Evolutionary conservation across 345 rosid genomes (phyloP).

Genomic region (Carallia pectinifolia): DNA sequence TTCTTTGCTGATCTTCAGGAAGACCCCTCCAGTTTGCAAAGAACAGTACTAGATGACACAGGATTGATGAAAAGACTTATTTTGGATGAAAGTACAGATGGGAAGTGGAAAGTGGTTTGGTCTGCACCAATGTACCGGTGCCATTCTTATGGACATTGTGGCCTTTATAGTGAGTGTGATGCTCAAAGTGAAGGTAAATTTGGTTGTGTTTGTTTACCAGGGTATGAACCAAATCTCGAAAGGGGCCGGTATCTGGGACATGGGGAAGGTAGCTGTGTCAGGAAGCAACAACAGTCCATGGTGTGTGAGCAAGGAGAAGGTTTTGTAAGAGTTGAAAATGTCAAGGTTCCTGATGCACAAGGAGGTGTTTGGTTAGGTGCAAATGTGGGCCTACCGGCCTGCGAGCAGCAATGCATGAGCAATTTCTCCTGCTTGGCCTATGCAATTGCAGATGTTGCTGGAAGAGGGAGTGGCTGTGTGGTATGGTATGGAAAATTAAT

Average conservation of each 20-base stretch:
- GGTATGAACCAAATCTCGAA: constrained; percentile 52
- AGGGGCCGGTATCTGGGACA: constrained; percentile 53
- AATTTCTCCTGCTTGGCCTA: constrained; percentile 62
- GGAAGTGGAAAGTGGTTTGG: constrained; percentile 46
- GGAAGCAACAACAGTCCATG: constrained; percentile 15
- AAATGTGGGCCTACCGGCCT: constrained; percentile 40
- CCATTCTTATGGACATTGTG: constrained; percentile 49
- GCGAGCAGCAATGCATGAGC: constrained; percentile 38
- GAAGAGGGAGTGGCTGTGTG: constrained; percentile 50
- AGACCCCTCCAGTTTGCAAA: not conserved
- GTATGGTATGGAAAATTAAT: constrained; percentile 47
- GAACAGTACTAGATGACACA: not conserved
- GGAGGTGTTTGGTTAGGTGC: constrained; percentile 26
- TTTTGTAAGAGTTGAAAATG: constrained; percentile 34
- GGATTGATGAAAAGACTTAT: not conserved
- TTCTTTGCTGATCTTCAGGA: not conserved
- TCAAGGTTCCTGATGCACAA: constrained; percentile 43
- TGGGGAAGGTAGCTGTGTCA: constrained; percentile 46
- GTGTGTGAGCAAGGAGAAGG: constrained; percentile 42
- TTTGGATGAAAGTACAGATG: constrained; percentile 7
- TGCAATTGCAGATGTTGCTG: constrained; percentile 42
- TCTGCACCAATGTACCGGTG: constrained; percentile 39
- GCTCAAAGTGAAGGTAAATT: not conserved
- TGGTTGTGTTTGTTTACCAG: constrained; percentile 60
- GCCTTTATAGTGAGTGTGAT: constrained; percentile 16